Evolutionary conservation across 768 basidiomycete genomes (phyloP).

Genomic region (Trametes cubensis): DNA sequence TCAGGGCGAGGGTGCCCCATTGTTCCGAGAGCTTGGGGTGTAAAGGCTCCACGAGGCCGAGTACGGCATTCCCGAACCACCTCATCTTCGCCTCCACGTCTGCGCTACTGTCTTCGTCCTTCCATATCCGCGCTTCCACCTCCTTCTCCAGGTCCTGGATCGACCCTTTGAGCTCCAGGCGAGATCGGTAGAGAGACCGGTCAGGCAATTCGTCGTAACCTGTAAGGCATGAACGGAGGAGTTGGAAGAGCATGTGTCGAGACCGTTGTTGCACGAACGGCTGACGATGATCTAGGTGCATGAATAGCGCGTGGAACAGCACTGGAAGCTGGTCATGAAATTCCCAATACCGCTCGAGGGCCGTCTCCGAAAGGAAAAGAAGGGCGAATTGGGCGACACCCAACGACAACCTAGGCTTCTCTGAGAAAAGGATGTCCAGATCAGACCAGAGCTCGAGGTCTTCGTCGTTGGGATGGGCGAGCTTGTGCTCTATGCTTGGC

Average conservation of each 20-base stretch:
- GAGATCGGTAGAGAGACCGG: constrained; percentile 50
- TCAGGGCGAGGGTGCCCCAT: constrained; percentile 80
- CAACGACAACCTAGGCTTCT: constrained; percentile 67
- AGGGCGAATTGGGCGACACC: constrained; percentile 89
- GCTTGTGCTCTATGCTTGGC: constrained; percentile 71
- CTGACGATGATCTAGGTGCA: constrained; percentile 79
- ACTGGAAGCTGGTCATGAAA: constrained; percentile 67
- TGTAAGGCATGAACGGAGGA: constrained; percentile 80
- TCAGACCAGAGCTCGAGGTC: constrained; percentile 81
- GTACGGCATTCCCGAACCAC: constrained; percentile 63
- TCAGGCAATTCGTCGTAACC: constrained; percentile 76
- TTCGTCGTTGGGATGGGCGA: constrained; percentile 58
- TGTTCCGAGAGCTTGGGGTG: constrained; percentile 67
- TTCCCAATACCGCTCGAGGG: constrained; percentile 78
- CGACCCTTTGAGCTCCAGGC: constrained; percentile 50
- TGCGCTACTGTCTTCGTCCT: constrained; percentile 61
- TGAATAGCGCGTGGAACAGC: constrained; percentile 78
- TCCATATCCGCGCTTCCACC: constrained; percentile 65
- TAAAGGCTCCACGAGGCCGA: constrained; percentile 69
- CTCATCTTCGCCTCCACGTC: constrained; percentile 70
- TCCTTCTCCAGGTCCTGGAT: constrained; percentile 62
- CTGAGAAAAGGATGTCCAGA: constrained; percentile 73
- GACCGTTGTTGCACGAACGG: constrained; percentile 70
- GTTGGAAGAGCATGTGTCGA: constrained; percentile 80
- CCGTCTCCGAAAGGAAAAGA: constrained; percentile 78